Evolutionary conservation across 2,329 filamentous ascomycete genomes (phyloP).

Genomic region (Trichocomaceae sp.): DNA sequence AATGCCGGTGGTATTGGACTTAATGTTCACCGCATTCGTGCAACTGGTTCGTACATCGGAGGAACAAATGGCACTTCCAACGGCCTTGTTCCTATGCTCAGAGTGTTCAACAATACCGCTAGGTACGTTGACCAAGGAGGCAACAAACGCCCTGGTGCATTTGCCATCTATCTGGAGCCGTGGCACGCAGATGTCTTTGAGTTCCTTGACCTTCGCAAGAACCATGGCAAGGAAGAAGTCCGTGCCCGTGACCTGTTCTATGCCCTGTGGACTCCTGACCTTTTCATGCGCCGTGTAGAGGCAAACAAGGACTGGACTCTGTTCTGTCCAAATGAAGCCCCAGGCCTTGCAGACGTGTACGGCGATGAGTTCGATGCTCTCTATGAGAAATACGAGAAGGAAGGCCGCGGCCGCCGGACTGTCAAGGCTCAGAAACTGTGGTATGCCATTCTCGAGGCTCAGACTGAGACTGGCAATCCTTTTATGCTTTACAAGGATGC

Average conservation of each 20-base stretch:
- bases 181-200: slow-evolving; percentile 98
- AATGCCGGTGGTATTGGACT: slow-evolving; percentile 96
- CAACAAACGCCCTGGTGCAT: slow-evolving; percentile 97
- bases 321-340: slow-evolving; percentile 96
- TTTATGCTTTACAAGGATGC: slow-evolving; percentile 99
- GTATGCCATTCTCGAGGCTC: slow-evolving; percentile 96
- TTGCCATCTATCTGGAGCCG: slow-evolving; percentile 97
- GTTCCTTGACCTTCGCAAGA: slow-evolving; percentile 97
- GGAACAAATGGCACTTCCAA: slow-evolving; percentile 98
- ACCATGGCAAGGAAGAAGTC: slow-evolving; percentile 97
- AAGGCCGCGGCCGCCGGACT: slow-evolving; percentile 80
- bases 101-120: slow-evolving; percentile 98
- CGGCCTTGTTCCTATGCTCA: slow-evolving; percentile 93
- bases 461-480: slow-evolving; percentile 97
- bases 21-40: slow-evolving; percentile 93
- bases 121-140: slow-evolving; percentile 98
- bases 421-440: slow-evolving; percentile 98
- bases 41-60: slow-evolving; percentile 95
- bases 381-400: slow-evolving; percentile 82
- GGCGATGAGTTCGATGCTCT: slow-evolving; percentile 95
- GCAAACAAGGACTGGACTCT: slow-evolving; percentile 95
- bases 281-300: slow-evolving; percentile 99
- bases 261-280: slow-evolving; percentile 94
- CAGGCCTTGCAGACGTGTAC: slow-evolving; percentile 91
- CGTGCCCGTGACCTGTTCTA: slow-evolving; percentile 97